Conservation (phyloP, 2,329 filamentous ascomycete genomes). For the Hypoxylon rubiginosum region DNA sequence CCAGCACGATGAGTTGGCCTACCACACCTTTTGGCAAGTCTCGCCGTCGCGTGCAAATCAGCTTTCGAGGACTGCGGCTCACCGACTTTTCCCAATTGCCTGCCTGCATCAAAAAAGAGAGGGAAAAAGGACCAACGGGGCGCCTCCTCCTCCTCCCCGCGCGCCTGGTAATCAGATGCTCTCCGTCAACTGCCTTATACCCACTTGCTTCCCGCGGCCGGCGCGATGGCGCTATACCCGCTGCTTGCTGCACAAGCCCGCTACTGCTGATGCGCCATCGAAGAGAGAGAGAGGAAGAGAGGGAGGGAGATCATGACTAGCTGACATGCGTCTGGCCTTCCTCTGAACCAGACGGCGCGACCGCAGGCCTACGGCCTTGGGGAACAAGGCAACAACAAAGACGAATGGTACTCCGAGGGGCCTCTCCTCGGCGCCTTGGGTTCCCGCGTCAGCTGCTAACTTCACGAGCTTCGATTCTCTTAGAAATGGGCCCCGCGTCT, state of each 20-base stretch:
- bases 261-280: too few species aligned
- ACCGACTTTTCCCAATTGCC: conserved; percentile 40
- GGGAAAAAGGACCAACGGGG: conserved; percentile 25
- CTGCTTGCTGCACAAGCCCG: not conserved
- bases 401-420: not conserved
- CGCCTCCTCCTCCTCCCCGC: conserved; percentile 26
- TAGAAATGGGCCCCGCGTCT: not conserved
- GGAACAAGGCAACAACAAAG: conserved; percentile 10
- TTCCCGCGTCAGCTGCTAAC: conserved; percentile 26
- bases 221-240: conserved; percentile 1
- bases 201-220: not conserved
- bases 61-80: conserved; percentile 28
- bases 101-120: conserved; percentile 8
- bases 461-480: conserved; percentile 18
- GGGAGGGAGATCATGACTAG: conserved; percentile 33
- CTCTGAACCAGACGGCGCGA: not conserved
- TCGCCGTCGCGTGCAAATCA: conserved; percentile 42
- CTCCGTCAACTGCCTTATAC: not conserved
- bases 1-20: conserved; percentile 43
- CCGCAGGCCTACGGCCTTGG: not conserved
- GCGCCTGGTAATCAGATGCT: conserved; percentile 43
- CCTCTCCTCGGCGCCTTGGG: conserved; percentile 15
- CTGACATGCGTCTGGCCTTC: conserved; percentile 20
- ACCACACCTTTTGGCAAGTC: conserved; percentile 37
- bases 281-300: not conserved